Conservation (phyloP, 345 rosid genomes). For the Eucalyptus shirleyi region DNA sequence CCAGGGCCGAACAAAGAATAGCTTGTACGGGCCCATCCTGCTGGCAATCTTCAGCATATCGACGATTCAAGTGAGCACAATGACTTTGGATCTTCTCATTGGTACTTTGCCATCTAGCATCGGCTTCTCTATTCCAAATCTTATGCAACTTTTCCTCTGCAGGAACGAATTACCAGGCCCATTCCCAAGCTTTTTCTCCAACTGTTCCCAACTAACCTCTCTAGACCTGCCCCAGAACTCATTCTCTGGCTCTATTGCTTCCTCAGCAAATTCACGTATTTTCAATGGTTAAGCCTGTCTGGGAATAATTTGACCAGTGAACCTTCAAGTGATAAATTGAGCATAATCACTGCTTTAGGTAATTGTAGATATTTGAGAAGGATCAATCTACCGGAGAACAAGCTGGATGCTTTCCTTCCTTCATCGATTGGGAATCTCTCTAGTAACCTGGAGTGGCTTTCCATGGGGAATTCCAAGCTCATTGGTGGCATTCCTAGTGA, state of each 20-base stretch:
- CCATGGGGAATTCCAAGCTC: background rate
- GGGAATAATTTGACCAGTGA: background rate
- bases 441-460: background rate
- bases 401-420: background rate
- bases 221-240: background rate
- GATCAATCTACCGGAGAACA: background rate
- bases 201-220: background rate
- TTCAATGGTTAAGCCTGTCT: background rate
- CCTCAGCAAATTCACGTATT: background rate
- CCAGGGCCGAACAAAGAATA: background rate
- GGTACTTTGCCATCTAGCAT: background rate
- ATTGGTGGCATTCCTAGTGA: background rate
- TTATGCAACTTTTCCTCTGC: background rate
- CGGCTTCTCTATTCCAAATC: background rate
- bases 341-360: background rate
- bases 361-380: background rate
- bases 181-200: background rate
- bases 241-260: background rate
- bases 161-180: background rate
- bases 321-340: background rate
- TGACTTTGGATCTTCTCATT: background rate
- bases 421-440: background rate
- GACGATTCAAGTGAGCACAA: background rate
- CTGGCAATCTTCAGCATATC: background rate
- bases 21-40: background rate